phyloP scores from a whole-genome alignment of 1,284 basidiomycete species.

The Rhizoctonia solani region DNA sequence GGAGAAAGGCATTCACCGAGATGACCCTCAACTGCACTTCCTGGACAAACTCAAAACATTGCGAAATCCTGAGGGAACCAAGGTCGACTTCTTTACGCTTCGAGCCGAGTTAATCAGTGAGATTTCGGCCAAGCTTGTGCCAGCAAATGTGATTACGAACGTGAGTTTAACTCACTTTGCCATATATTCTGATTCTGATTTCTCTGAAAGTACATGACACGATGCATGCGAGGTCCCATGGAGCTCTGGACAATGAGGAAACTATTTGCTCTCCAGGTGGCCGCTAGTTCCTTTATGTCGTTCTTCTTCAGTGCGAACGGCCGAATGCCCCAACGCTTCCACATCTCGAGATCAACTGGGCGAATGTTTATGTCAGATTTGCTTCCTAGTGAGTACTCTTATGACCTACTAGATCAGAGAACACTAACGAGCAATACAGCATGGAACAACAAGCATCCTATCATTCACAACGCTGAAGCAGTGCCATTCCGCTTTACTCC shows the following conservation, averaged over 20 bases:
- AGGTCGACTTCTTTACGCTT: constrained; percentile 71
- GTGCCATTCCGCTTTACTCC: constrained; percentile 98
- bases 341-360: constrained; percentile 87
- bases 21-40: constrained; percentile 85
- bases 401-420: neutral
- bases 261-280: constrained; percentile 91
- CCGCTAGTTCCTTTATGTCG: constrained; percentile 90
- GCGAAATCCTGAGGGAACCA: constrained; percentile 42
- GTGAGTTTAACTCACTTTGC: constrained; percentile 54
- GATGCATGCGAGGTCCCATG: constrained; percentile 80
- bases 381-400: constrained; percentile 66
- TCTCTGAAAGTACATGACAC: constrained; percentile 78
- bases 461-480: constrained; percentile 70
- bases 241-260: constrained; percentile 98
- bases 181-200: constrained; percentile 15
- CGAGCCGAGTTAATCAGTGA: constrained; percentile 93
- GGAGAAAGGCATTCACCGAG: constrained; percentile 75
- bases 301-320: constrained; percentile 86
- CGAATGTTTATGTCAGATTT: constrained; percentile 90
- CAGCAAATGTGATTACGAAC: constrained; percentile 84
- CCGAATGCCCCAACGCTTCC: constrained; percentile 84
- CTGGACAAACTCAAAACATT: constrained; percentile 74
- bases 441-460: constrained; percentile 62
- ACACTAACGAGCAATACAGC: constrained; percentile 19
- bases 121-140: constrained; percentile 85